Percentiles rank a stretch among this genome's conserved stretches.
Evolutionary conservation across 805 yeast genomes (phyloP).

Genomic region (Starmerella apicola): DNA sequence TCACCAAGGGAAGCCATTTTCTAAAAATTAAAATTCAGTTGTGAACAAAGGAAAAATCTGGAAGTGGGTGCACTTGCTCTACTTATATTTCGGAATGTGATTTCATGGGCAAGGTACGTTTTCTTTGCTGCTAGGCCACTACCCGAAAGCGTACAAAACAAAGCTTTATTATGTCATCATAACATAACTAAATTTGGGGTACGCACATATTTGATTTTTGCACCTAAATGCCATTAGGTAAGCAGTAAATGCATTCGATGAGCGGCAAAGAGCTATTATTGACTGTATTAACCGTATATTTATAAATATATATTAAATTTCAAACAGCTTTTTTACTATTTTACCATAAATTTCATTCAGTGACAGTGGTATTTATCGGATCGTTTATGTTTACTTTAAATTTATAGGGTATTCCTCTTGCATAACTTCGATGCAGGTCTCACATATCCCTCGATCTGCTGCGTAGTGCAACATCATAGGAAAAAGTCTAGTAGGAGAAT

Average conservation of each 20-base stretch:
- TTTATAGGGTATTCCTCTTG: neutral
- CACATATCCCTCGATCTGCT: neutral
- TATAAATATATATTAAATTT: too few relatives aligned
- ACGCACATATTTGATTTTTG: too few relatives aligned
- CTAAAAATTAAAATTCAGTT: neutral
- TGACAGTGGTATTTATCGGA: too few relatives aligned
- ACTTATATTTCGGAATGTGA: slow-evolving; percentile 13
- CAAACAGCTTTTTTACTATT: too few relatives aligned
- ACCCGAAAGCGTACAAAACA: slow-evolving; percentile 16
- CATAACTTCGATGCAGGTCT: slow-evolving; percentile 1
- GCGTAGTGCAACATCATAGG: neutral
- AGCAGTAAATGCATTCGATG: too few relatives aligned
- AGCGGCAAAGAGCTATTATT: too few relatives aligned
- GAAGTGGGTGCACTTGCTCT: slow-evolving; percentile 11
- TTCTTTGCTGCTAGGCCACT: slow-evolving; percentile 12
- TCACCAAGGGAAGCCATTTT: slow-evolving; percentile 58
- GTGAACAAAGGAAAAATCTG: neutral
- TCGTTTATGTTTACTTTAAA: neutral
- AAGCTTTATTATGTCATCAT: slow-evolving; percentile 9
- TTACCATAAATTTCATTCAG: too few relatives aligned
- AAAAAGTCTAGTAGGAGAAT: too few relatives aligned
- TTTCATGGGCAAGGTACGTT: slow-evolving; percentile 13
- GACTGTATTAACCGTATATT: too few relatives aligned
- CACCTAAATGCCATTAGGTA: too few relatives aligned
- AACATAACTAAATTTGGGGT: too few relatives aligned